These are phyloP conservation scores for Cryptococcus wingfieldii DNA, from an alignment of 1,284 basidiomycete species.

Conservation along the genomic window DNA sequence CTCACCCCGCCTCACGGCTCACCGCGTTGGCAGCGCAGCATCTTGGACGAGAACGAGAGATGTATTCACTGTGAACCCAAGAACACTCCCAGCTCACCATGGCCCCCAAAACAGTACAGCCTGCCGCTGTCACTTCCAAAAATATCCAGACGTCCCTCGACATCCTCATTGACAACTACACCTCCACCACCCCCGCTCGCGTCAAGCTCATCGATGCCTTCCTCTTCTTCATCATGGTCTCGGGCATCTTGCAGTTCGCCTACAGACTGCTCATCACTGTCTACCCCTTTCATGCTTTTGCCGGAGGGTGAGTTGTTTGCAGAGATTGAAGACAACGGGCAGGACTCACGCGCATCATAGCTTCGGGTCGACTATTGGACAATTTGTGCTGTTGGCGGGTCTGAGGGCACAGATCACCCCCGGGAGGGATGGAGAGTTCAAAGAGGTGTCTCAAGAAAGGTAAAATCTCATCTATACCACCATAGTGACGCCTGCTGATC, in stretches of 20 bases:
- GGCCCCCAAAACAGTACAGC: not conserved
- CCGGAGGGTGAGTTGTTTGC: constrained; percentile 70
- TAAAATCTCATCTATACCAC: constrained; percentile 48
- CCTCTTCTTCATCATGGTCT: constrained; percentile 85
- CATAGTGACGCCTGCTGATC: not conserved
- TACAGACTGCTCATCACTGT: constrained; percentile 89
- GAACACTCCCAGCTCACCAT: not conserved
- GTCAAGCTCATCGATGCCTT: constrained; percentile 93
- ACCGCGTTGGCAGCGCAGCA: not conserved
- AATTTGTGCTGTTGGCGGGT: constrained; percentile 92
- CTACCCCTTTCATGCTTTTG: constrained; percentile 95
- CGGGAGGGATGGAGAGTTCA: constrained; percentile 59
- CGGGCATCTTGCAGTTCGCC: constrained; percentile 82
- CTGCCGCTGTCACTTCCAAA: not conserved
- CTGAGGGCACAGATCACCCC: constrained; percentile 89
- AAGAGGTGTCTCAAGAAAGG: constrained; percentile 91
- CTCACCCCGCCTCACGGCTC: not conserved
- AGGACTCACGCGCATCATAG: constrained; percentile 50
- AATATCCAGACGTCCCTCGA: constrained; percentile 51
- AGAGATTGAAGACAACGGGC: not conserved
- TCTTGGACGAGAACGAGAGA: not conserved
- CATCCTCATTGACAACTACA: constrained; percentile 72
- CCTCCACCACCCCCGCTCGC: constrained; percentile 68
- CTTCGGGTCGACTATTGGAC: constrained; percentile 88
- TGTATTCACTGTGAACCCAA: not conserved